These are phyloP conservation scores for Cladosporium oxysporum DNA, from an alignment of 2,329 filamentous ascomycete species.

Conservation along the genomic window DNA sequence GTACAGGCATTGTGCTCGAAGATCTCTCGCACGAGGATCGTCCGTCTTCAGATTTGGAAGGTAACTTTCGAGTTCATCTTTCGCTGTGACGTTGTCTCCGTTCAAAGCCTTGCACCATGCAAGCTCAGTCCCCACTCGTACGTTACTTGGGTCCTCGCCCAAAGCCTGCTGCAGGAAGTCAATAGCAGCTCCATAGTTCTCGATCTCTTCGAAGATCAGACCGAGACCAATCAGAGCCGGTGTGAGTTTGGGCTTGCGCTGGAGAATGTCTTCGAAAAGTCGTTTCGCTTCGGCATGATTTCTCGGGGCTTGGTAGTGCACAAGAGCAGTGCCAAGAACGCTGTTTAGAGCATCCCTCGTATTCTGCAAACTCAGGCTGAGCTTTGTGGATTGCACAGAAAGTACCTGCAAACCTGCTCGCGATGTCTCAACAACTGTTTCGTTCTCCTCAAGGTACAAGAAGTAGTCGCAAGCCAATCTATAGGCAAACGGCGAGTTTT, in stretches of 20 bases:
- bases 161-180: slow-evolving; percentile 78
- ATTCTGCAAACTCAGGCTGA: slow-evolving; percentile 68
- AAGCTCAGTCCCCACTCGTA: slow-evolving; percentile 79
- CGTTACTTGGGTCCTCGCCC: slow-evolving; percentile 69
- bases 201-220: slow-evolving; percentile 88
- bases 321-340: slow-evolving; percentile 80
- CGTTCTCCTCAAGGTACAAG: slow-evolving; percentile 79
- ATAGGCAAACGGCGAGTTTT: slow-evolving; percentile 76
- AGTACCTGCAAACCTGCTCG: slow-evolving; percentile 69
- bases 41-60: slow-evolving; percentile 65
- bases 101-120: slow-evolving; percentile 89
- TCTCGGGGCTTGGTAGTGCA: slow-evolving; percentile 85
- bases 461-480: slow-evolving; percentile 83
- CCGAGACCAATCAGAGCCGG: slow-evolving; percentile 85
- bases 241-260: slow-evolving; percentile 73
- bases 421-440: slow-evolving; percentile 76
- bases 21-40: slow-evolving; percentile 62
- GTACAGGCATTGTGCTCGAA: slow-evolving; percentile 85
- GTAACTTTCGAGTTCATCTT: slow-evolving; percentile 69
- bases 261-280: slow-evolving; percentile 81
- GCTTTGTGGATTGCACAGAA: slow-evolving; percentile 62
- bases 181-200: slow-evolving; percentile 80
- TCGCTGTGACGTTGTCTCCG: slow-evolving; percentile 70
- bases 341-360: slow-evolving; percentile 73
- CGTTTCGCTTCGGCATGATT: slow-evolving; percentile 84